A percentile compares a stretch with the other conserved stretches of the same genome.
phyloP scores from a whole-genome alignment of 352 stramenopile genomes.

The Globisporangium solare region DNA sequence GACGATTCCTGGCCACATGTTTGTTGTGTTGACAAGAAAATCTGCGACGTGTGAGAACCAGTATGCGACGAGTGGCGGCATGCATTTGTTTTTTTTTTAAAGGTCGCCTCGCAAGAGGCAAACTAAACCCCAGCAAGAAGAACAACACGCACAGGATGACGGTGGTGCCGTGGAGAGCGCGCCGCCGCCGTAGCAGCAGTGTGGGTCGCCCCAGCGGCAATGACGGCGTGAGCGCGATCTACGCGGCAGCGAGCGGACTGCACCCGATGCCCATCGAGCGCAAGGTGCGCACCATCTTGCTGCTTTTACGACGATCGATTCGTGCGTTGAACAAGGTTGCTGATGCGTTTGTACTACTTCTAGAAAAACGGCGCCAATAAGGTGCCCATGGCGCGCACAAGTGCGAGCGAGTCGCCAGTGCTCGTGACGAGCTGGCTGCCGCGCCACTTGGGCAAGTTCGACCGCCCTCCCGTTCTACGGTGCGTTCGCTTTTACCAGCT shows the following conservation, averaged over 20 bases:
- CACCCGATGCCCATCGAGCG: constrained; percentile 7
- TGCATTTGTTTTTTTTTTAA: neutral
- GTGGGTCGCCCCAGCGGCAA: neutral
- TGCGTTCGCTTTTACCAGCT: neutral
- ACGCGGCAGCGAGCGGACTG: constrained; percentile 22
- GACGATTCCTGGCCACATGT: too few relatives aligned
- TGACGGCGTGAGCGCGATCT: constrained; percentile 23
- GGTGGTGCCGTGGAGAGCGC: neutral
- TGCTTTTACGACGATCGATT: neutral
- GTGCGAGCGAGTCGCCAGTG: neutral
- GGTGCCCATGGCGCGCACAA: neutral
- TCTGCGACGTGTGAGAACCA: neutral
- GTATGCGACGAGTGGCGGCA: constrained; percentile 4
- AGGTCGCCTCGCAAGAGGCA: neutral
- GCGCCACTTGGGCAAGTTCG: constrained; percentile 11
- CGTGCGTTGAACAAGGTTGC: neutral
- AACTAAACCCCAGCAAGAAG: neutral
- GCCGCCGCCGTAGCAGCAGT: neutral
- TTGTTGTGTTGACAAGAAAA: neutral
- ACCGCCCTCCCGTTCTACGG: constrained; percentile 7
- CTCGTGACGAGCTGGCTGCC: neutral
- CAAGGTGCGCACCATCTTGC: constrained; percentile 3
- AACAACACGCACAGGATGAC: neutral
- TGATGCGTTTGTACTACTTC: neutral
- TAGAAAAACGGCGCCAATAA: neutral